These are phyloP conservation scores for Chaetomiaceae sp. DNA, from an alignment of 2,329 filamentous ascomycete genomes.

Conservation along the genomic window DNA sequence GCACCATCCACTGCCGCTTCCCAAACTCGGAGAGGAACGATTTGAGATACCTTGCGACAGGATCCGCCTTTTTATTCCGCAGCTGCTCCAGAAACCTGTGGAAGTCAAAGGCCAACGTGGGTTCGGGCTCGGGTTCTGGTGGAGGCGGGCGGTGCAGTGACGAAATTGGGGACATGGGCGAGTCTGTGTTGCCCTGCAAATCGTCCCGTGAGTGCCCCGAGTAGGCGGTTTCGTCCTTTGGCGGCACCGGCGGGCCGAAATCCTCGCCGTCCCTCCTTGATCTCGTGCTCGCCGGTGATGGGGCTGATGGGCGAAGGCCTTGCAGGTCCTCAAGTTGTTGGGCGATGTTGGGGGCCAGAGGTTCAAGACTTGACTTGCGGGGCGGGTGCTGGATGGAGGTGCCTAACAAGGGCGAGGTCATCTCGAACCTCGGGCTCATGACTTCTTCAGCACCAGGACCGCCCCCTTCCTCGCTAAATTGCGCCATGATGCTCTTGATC, in stretches of 20 bases:
- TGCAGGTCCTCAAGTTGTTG: constrained; percentile 46
- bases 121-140: constrained; percentile 72
- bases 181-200: constrained; percentile 29
- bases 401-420: constrained; percentile 73
- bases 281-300: constrained; percentile 36
- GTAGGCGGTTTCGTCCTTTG: constrained; percentile 51
- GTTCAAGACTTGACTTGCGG: constrained; percentile 81
- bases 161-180: constrained; percentile 43
- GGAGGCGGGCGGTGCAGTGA: constrained; percentile 60
- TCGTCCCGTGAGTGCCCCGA: constrained; percentile 37
- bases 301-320: constrained; percentile 37
- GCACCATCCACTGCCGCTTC: constrained; percentile 99
- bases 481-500: constrained; percentile 96
- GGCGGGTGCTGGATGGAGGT: constrained; percentile 67
- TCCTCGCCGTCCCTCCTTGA: constrained; percentile 41
- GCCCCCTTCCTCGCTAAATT: constrained; percentile 73
- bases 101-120: constrained; percentile 89
- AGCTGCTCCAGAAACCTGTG: constrained; percentile 95
- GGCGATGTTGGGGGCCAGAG: constrained; percentile 49
- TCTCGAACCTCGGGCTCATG: constrained; percentile 83
- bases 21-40: constrained; percentile 93
- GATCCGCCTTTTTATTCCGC: constrained; percentile 94
- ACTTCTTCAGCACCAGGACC: constrained; percentile 75
- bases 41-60: constrained; percentile 89
- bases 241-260: constrained; percentile 52